These are phyloP conservation scores for Venturia oleaginea DNA, from an alignment of 2,329 filamentous ascomycete species.

Conservation along the genomic window DNA sequence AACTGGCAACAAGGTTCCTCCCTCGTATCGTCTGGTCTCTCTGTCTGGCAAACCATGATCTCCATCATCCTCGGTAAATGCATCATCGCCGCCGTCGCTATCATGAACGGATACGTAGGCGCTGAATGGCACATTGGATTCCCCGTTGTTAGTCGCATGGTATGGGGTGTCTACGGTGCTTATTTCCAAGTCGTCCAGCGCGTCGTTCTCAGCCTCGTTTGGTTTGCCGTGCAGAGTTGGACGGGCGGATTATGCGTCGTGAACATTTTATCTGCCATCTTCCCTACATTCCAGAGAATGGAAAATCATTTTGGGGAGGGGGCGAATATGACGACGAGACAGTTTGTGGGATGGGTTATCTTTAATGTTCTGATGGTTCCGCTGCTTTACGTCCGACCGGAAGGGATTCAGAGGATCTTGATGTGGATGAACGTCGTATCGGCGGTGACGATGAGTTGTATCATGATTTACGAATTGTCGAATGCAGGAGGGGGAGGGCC, in stretches of 20 bases:
- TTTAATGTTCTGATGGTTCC: not conserved
- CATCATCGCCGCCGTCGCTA: conserved; percentile 27
- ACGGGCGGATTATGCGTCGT: conserved; percentile 24
- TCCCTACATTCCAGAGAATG: not conserved
- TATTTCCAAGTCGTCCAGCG: conserved; percentile 32
- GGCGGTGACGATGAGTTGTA: not conserved
- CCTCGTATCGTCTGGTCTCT: conserved; percentile 30
- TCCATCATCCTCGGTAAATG: conserved; percentile 33
- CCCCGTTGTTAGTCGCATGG: conserved; percentile 30
- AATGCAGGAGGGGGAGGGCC: not conserved
- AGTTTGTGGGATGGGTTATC: not conserved
- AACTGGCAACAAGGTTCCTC: conserved; percentile 31
- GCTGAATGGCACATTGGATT: conserved; percentile 36
- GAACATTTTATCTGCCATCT: not conserved
- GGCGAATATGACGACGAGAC: not conserved
- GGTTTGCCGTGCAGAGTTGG: conserved; percentile 31
- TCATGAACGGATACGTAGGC: conserved; percentile 26
- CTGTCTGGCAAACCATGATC: conserved; percentile 34
- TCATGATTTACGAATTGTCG: not conserved
- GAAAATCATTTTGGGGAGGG: not conserved
- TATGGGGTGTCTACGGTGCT: conserved; percentile 35
- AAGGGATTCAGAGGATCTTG: not conserved
- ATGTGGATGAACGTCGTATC: not conserved
- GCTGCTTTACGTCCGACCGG: not conserved
- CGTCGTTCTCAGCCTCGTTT: conserved; percentile 33